phyloP scores from a whole-genome alignment of 306 rosid genomes.

The Corylus avellana region DNA sequence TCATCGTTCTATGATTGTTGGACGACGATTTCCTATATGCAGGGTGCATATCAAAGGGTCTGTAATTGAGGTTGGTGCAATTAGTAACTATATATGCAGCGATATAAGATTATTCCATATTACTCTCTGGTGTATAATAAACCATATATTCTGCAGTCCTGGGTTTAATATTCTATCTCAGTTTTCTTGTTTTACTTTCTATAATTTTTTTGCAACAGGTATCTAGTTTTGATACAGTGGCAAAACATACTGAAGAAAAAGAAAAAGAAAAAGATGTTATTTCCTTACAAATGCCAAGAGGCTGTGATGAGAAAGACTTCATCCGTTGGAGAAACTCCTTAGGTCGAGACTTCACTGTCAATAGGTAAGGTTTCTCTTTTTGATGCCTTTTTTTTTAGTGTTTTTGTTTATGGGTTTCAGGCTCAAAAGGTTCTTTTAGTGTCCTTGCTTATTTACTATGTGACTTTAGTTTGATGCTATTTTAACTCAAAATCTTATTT shows the following conservation, averaged over 20 bases:
- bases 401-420: not conserved
- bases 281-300: constrained; percentile 42
- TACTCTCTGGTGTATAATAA: not conserved
- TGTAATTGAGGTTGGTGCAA: constrained; percentile 60
- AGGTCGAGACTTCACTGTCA: constrained; percentile 82
- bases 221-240: constrained; percentile 79
- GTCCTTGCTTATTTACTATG: not conserved
- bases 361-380: constrained; percentile 44
- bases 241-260: constrained; percentile 29
- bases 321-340: constrained; percentile 65
- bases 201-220: constrained; percentile 53
- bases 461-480: not conserved
- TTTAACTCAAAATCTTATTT: constrained; percentile 32
- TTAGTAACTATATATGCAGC: not conserved
- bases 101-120: not conserved
- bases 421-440: not conserved
- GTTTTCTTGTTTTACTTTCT: constrained; percentile 12
- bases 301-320: constrained; percentile 47
- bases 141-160: not conserved
- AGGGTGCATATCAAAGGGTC: constrained; percentile 59
- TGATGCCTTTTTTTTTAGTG: not conserved
- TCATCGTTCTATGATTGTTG: constrained; percentile 50
- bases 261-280: constrained; percentile 10
- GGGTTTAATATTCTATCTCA: constrained; percentile 20
- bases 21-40: constrained; percentile 83